A percentile compares a stretch with the other conserved stretches of the same genome.
Evolutionary conservation across 192 early-diverging fungal genomes (phyloP).

Genomic region (Allomyces macrogynus): DNA sequence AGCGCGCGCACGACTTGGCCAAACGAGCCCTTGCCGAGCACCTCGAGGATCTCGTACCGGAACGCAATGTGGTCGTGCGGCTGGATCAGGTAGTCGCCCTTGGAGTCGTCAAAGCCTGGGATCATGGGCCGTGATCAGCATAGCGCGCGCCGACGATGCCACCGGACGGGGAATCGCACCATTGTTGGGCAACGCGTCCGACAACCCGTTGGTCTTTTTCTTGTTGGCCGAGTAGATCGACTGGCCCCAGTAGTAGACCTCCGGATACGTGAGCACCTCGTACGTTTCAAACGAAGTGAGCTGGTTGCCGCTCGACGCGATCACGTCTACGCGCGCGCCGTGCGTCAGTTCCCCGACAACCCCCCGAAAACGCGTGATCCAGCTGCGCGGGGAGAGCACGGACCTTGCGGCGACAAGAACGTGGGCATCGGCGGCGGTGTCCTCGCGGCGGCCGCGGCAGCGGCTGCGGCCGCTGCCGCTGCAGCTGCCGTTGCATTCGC

Average conservation of each 20-base stretch:
- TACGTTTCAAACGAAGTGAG: not conserved
- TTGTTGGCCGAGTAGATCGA: not conserved
- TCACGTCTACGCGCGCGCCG: no score
- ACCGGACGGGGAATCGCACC: not conserved
- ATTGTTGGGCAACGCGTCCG: not conserved
- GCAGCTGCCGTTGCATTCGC: no score
- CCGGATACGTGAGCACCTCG: not conserved
- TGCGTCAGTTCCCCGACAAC: no score
- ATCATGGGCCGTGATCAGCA: not conserved
- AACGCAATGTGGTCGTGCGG: conserved; percentile 74
- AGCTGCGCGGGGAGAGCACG: no score
- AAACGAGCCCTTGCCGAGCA: conserved; percentile 86
- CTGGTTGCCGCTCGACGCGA: no score
- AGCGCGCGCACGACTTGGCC: conserved; percentile 85
- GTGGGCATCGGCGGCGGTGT: no score
- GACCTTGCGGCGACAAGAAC: no score
- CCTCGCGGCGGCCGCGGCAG: no score
- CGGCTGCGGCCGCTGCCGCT: no score
- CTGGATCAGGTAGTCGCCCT: conserved; percentile 78
- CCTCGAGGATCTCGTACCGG: conserved; percentile 78
- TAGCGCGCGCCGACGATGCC: not conserved
- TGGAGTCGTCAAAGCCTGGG: conserved; percentile 64
- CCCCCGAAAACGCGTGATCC: no score
- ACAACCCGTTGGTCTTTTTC: not conserved
- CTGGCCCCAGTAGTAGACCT: not conserved